phyloP scores from a whole-genome alignment of 2,329 filamentous ascomycete species.

The Aspergillus udagawae region DNA sequence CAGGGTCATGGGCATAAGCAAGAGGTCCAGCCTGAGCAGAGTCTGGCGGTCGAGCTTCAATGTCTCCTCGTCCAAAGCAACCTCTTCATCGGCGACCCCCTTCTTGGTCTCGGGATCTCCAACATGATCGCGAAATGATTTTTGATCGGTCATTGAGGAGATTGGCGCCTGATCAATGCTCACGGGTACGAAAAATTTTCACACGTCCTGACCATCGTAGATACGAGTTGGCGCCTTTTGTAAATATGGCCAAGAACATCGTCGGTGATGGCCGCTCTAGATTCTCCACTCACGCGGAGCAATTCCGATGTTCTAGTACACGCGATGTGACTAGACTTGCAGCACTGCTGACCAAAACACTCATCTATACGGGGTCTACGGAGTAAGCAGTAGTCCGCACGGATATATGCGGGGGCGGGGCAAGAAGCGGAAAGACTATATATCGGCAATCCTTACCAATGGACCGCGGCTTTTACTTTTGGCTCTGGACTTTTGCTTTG shows the following conservation, averaged over 20 bases:
- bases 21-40: conserved; percentile 6
- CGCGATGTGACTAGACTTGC: not conserved
- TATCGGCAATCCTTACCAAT: no score
- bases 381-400: not conserved
- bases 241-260: not conserved
- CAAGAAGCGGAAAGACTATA: no score
- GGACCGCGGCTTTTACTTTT: no score
- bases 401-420: not conserved
- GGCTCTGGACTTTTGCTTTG: no score
- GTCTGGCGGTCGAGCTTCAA: conserved; percentile 8
- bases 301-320: not conserved
- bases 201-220: not conserved
- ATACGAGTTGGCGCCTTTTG: not conserved
- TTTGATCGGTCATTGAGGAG: not conserved
- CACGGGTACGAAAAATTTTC: not conserved
- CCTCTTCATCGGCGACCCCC: not conserved
- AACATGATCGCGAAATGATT: not conserved
- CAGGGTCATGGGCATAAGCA: conserved; percentile 15
- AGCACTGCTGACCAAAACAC: not conserved
- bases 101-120: not conserved
- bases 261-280: not conserved
- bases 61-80: not conserved
- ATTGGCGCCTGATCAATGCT: not conserved
- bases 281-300: not conserved
- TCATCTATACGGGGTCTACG: not conserved